Percentiles rank a stretch among this genome's conserved stretches.
These are phyloP conservation scores for Parietaria judaica DNA, from an alignment of 306 rosid genomes.

Conservation along the genomic window DNA sequence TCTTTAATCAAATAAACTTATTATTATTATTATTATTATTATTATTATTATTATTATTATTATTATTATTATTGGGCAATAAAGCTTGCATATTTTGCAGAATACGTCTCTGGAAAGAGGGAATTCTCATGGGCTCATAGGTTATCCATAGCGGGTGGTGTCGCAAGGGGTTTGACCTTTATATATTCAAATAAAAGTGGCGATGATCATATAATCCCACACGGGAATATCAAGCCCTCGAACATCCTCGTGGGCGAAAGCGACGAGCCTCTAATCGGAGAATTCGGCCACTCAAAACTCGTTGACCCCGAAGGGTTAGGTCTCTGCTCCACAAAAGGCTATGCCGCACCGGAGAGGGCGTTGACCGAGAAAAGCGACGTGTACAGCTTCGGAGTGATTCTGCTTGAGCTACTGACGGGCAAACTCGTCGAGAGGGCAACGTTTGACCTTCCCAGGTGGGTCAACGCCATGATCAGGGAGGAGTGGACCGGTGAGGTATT, in stretches of 20 bases:
- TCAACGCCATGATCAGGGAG: slow-evolving; percentile 59
- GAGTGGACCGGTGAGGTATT: slow-evolving; percentile 89
- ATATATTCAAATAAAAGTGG: slow-evolving; percentile 21
- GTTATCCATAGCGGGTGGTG: slow-evolving; percentile 51
- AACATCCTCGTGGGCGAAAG: slow-evolving; percentile 56
- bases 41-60: too few species aligned
- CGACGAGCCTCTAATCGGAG: slow-evolving; percentile 52
- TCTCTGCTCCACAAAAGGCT: slow-evolving; percentile 34
- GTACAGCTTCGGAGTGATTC: slow-evolving; percentile 63
- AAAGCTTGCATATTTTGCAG: slow-evolving; percentile 23
- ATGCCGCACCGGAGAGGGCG: slow-evolving; percentile 53
- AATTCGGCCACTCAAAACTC: slow-evolving; percentile 55
- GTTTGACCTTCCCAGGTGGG: slow-evolving; percentile 74
- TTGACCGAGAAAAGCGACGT: slow-evolving; percentile 54
- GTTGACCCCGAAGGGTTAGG: slow-evolving; percentile 30
- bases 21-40: too few species aligned
- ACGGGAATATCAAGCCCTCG: slow-evolving; percentile 73
- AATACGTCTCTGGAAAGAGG: slow-evolving; percentile 38
- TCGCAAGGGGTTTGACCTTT: slow-evolving; percentile 56
- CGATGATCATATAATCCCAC: slow-evolving; percentile 37
- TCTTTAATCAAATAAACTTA: too few species aligned
- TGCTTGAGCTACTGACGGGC: slow-evolving; percentile 51
- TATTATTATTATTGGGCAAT: too few species aligned
- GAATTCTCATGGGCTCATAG: slow-evolving; percentile 53
- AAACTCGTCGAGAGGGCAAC: slow-evolving; percentile 43